Percentiles rank a stretch among this genome's conserved stretches.
These are phyloP conservation scores for Drechslerella dactyloides DNA, from an alignment of 2,329 filamentous ascomycete species.

Conservation along the genomic window DNA sequence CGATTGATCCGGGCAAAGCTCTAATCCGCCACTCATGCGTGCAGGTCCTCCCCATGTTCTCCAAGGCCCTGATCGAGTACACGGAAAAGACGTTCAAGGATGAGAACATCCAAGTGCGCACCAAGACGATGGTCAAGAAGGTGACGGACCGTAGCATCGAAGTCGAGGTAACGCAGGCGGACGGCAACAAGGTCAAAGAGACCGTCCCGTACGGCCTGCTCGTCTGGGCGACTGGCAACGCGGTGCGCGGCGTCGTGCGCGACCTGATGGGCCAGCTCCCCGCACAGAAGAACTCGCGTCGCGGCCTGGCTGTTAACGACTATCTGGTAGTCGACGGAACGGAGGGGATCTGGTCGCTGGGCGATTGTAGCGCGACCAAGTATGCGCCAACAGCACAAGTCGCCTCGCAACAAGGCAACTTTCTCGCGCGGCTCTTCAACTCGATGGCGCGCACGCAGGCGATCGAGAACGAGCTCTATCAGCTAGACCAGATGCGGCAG, in stretches of 20 bases:
- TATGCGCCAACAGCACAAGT: constrained; percentile 98
- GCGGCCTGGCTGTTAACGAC: constrained; percentile 95
- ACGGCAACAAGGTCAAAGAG: constrained; percentile 81
- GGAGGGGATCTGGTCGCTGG: constrained; percentile 96
- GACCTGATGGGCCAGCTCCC: constrained; percentile 92
- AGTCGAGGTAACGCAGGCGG: constrained; percentile 79
- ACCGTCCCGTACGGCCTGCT: constrained; percentile 91
- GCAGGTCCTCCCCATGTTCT: constrained; percentile 88
- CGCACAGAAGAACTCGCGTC: constrained; percentile 91
- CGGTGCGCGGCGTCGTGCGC: constrained; percentile 83
- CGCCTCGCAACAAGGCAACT: constrained; percentile 90
- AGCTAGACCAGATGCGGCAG: constrained; percentile 70
- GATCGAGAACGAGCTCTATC: constrained; percentile 76
- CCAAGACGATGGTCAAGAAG: constrained; percentile 98
- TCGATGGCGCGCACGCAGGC: constrained; percentile 94
- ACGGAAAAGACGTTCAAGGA: constrained; percentile 99
- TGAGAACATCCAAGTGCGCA: constrained; percentile 95
- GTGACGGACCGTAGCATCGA: constrained; percentile 93
- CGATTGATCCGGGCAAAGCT: background rate
- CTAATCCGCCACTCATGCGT: constrained; percentile 12
- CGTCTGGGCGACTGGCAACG: constrained; percentile 98
- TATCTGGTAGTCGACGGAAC: constrained; percentile 97
- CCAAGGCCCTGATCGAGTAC: constrained; percentile 98
- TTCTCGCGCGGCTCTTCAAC: constrained; percentile 95
- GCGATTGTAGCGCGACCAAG: constrained; percentile 95